phyloP scores from a whole-genome alignment of 164 flowering plant genomes.

The Amborella trichopoda region DNA sequence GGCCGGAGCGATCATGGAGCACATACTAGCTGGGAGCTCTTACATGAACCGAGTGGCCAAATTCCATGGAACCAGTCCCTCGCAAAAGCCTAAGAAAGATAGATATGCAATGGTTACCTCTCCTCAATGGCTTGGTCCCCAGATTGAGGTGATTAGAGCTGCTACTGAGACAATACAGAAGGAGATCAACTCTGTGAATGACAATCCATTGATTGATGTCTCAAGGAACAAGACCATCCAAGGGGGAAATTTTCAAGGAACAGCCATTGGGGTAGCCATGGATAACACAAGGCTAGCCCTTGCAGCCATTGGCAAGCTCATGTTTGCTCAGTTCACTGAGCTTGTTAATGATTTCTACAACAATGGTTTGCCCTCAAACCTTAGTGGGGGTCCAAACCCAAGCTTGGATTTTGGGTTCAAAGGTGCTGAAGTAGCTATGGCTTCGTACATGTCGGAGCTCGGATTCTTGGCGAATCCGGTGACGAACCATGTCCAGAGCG shows the following conservation, averaged over 20 bases:
- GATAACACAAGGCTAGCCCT: constrained; percentile 27
- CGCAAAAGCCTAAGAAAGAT: constrained; percentile 31
- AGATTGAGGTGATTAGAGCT: constrained; percentile 26
- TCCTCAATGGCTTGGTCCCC: constrained; percentile 38
- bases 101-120: constrained; percentile 29
- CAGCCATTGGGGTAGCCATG: constrained; percentile 38
- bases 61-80: constrained; percentile 18
- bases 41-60: constrained; percentile 22
- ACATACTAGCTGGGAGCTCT: constrained; percentile 19
- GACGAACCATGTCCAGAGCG: constrained; percentile 33
- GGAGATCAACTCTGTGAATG: constrained; percentile 36
- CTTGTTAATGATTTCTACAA: constrained; percentile 30
- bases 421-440: constrained; percentile 40
- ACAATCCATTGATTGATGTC: constrained; percentile 25
- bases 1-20: constrained; percentile 32
- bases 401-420: constrained; percentile 37
- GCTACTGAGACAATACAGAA: constrained; percentile 23
- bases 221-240: constrained; percentile 21
- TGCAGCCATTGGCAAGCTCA: constrained; percentile 32
- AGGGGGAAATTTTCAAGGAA: constrained; percentile 37
- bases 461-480: constrained; percentile 32
- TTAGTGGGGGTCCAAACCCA: constrained; percentile 24
- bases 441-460: constrained; percentile 32
- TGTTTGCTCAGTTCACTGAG: constrained; percentile 37
- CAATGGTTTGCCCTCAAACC: constrained; percentile 33